Conservation (phyloP, 2,329 filamentous ascomycete species). For the Phyllosticta citriasiana region DNA sequence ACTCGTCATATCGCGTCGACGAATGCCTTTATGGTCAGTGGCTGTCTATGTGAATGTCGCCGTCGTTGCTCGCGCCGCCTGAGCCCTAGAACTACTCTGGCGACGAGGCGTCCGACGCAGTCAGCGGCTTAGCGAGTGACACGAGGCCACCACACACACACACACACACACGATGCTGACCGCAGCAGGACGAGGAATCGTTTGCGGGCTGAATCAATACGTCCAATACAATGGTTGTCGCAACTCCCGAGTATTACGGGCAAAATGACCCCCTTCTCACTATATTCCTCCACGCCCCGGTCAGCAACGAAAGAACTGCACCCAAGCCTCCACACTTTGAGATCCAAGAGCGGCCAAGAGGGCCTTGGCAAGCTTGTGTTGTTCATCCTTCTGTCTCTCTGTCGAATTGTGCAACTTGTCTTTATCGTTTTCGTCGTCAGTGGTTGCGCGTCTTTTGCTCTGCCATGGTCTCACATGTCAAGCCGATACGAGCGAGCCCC, state of each 20-base stretch:
- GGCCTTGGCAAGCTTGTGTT: neutral
- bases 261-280: neutral
- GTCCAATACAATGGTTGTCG: neutral
- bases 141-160: neutral
- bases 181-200: constrained; percentile 1
- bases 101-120: constrained; percentile 8
- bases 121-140: constrained; percentile 11
- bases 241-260: neutral
- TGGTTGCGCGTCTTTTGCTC: neutral
- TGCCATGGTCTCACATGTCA: too few species aligned
- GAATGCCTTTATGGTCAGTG: neutral
- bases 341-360: neutral
- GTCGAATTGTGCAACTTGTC: neutral
- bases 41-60: neutral
- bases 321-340: neutral
- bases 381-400: neutral
- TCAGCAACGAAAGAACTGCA: neutral
- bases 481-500: too few species aligned
- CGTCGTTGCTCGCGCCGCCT: neutral
- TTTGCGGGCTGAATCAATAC: neutral
- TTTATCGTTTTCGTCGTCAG: neutral
- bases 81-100: constrained; percentile 7
- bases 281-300: neutral
- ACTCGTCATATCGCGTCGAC: neutral
- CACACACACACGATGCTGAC: constrained; percentile 3